These are phyloP conservation scores for Leccinum rimulosum DNA, from an alignment of 768 basidiomycete genomes.

Conservation along the genomic window DNA sequence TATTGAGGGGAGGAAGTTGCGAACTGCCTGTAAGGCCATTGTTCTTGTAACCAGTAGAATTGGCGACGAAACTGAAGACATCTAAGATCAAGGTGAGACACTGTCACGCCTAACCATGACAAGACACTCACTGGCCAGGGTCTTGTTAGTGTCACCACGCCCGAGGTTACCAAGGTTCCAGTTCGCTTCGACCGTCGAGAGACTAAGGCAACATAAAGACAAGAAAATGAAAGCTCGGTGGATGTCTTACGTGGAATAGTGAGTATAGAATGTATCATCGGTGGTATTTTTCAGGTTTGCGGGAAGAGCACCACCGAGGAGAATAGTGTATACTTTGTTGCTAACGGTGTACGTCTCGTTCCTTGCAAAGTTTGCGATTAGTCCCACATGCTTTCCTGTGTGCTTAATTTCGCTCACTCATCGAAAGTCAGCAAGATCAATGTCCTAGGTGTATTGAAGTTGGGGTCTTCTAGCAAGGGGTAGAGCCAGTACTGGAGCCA, in stretches of 20 bases:
- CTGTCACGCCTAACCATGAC: background rate
- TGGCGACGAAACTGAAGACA: conserved; percentile 51
- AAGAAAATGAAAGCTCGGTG: background rate
- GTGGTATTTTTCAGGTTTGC: conserved; percentile 38
- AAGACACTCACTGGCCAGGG: conserved; percentile 10
- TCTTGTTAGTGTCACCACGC: conserved; percentile 51
- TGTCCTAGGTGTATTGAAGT: conserved; percentile 54
- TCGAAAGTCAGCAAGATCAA: conserved; percentile 63
- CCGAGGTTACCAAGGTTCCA: conserved; percentile 59
- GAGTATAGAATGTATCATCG: conserved; percentile 54
- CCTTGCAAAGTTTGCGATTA: conserved; percentile 7
- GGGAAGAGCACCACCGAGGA: conserved; percentile 47
- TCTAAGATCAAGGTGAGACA: conserved; percentile 29
- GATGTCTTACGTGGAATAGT: conserved; percentile 43
- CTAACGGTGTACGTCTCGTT: conserved; percentile 32
- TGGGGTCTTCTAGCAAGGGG: conserved; percentile 46
- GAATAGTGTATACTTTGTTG: conserved; percentile 45
- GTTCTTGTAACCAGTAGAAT: conserved; percentile 44
- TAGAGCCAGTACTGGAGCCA: conserved; percentile 52
- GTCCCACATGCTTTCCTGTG: background rate
- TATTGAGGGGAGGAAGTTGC: conserved; percentile 37
- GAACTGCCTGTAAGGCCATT: conserved; percentile 28
- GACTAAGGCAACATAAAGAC: conserved; percentile 14
- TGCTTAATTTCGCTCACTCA: conserved; percentile 38
- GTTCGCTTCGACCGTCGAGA: conserved; percentile 57